phyloP scores from a whole-genome alignment of 768 basidiomycete genomes.

The Boletus rubescentipes region DNA sequence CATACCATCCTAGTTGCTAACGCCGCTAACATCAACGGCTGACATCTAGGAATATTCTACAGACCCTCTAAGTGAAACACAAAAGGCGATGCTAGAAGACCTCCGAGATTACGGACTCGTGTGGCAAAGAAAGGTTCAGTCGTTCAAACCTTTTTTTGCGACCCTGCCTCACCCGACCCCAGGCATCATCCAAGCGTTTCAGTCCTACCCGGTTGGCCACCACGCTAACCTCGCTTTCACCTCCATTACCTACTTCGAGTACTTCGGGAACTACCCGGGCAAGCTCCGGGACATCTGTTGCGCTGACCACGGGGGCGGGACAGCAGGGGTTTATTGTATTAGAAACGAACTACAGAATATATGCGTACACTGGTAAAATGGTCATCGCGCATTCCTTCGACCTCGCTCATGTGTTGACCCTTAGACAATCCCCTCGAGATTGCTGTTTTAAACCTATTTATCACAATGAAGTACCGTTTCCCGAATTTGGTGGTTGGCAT shows the following conservation, averaged over 20 bases:
- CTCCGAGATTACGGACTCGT: conserved; percentile 93
- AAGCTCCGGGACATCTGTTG: conserved; percentile 20
- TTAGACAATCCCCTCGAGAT: conserved; percentile 94
- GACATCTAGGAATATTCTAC: conserved; percentile 82
- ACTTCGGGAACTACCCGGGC: conserved; percentile 19
- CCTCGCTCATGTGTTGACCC: conserved; percentile 19
- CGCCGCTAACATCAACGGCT: not conserved
- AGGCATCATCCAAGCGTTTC: conserved; percentile 79
- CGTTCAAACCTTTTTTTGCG: conserved; percentile 15
- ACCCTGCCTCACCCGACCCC: conserved; percentile 14
- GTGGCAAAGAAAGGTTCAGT: conserved; percentile 74
- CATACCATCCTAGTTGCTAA: not conserved
- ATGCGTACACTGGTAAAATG: conserved; percentile 87
- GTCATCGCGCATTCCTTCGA: conserved; percentile 10
- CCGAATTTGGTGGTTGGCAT: conserved; percentile 96
- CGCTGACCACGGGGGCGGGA: conserved; percentile 49
- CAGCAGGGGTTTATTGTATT: conserved; percentile 92
- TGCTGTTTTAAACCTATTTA: conserved; percentile 92
- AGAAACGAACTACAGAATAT: conserved; percentile 97
- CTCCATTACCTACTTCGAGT: conserved; percentile 64
- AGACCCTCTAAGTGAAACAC: conserved; percentile 73
- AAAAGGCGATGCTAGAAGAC: conserved; percentile 87
- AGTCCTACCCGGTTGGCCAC: conserved; percentile 94
- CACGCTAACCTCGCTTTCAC: conserved; percentile 88
- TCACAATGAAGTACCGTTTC: conserved; percentile 90